Evolutionary conservation across 208 protist species (phyloP).

Genomic region (Sergeia podlipaevii): DNA sequence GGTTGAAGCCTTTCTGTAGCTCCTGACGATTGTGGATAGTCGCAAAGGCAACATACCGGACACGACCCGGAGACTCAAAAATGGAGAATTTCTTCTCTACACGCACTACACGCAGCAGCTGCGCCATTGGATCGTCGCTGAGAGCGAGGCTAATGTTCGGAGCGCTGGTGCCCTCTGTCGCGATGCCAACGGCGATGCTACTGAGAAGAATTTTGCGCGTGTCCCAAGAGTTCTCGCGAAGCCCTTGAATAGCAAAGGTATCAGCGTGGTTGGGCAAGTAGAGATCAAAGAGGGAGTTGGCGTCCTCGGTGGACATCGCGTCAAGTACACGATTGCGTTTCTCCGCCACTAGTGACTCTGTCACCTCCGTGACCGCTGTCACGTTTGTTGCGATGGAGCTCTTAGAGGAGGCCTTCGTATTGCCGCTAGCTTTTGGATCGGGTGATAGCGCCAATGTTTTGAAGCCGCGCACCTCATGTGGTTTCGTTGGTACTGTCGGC

Average conservation of each 20-base stretch:
- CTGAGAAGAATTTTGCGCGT: constrained; percentile 26
- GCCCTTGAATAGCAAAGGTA: constrained; percentile 10
- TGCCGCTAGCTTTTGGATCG: not conserved
- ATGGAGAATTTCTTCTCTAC: constrained; percentile 19
- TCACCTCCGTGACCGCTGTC: too few relatives aligned
- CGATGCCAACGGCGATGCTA: constrained; percentile 16
- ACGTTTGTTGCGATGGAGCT: not conserved
- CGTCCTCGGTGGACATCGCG: constrained; percentile 8
- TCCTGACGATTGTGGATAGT: constrained; percentile 6
- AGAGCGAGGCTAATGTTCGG: constrained; percentile 32
- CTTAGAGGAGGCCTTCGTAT: not conserved
- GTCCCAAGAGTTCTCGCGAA: constrained; percentile 10
- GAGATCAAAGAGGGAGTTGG: constrained; percentile 18
- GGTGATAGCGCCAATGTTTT: not conserved
- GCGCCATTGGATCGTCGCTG: constrained; percentile 22
- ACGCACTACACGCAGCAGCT: constrained; percentile 19
- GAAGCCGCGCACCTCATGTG: constrained; percentile 16
- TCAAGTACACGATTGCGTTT: constrained; percentile 7
- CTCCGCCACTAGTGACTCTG: constrained; percentile 13
- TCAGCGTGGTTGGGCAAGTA: constrained; percentile 19
- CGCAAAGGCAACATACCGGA: constrained; percentile 33
- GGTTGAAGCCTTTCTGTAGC: constrained; percentile 18
- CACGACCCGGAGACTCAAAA: constrained; percentile 18
- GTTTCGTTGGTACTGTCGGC: constrained; percentile 19
- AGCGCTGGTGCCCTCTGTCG: constrained; percentile 19